Evolutionary conservation across 2,329 filamentous ascomycete genomes (phyloP), one percentile per base, ranked within the genome.

Genomic region (Ceratocystis harringtonii): DNA sequence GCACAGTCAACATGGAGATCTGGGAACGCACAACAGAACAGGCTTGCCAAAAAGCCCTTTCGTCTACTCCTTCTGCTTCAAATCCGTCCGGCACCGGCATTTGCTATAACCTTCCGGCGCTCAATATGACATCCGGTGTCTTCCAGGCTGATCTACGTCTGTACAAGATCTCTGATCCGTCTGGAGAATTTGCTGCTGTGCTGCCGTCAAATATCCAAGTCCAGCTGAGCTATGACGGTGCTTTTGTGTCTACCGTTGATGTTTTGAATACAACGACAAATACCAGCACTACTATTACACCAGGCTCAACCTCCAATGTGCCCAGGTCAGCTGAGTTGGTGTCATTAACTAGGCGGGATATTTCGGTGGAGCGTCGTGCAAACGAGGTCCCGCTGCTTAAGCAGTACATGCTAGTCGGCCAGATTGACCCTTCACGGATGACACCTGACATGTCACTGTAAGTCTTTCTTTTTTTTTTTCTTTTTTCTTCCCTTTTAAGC

Each of bases 61-160:
- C 74, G 1, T 72, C 75, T 30, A 78, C 90, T 61, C 76, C 78
- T 15, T 76, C 79, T 67, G 82, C 84, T 52, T 81, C 82, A 28
- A 92, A 92, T 69, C 87, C 88, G 4, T 87, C 88, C 8, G 90
- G 90, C 62, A 82, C 90, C 61, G 87, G 86, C 67, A 83, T 89
- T 61, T 95, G 90, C 80, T 94, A 92, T 77, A 95, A 94, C 73
- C 75, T 95, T 28, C 85, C 86, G 0, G 83, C 82, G 48, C 80
- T 90, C 66, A 81, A 92, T 75, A 83, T 82, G 70, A 74, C 74
- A 3, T 85, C 82, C 0, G 89, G 89, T 36, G 77, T 84, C 17
- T 94, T 94, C 72, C 82, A 88, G 74, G 88, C 89, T 36, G 89
- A 94, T 72, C 74, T 94, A 62, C 81, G 89, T 64, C 77, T 94